These are phyloP conservation scores for Botrytis medusae DNA, from an alignment of 2,329 filamentous ascomycete genomes.

Conservation along the genomic window DNA sequence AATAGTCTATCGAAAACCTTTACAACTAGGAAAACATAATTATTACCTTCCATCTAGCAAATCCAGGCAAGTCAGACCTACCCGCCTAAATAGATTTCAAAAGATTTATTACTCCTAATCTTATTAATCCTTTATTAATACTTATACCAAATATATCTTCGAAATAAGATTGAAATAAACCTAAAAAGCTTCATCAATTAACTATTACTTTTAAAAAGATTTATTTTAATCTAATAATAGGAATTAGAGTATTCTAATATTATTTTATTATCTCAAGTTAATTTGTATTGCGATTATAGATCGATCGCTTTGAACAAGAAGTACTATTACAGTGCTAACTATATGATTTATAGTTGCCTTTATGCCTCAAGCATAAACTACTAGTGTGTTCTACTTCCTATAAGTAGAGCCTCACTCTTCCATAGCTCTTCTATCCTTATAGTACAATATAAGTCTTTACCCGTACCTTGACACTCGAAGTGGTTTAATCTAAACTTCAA, in stretches of 20 bases:
- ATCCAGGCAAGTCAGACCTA: not conserved
- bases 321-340: not conserved
- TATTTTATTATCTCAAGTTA: not conserved
- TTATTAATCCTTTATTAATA: too few species aligned
- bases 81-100: not conserved
- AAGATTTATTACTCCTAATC: not conserved
- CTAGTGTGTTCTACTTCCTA: not conserved
- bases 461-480: not conserved
- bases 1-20: not conserved
- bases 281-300: not conserved
- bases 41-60: not conserved
- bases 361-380: not conserved
- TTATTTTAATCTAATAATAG: not conserved
- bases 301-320: rapidly evolving
- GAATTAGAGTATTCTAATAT: not conserved
- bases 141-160: too few species aligned
- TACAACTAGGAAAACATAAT: not conserved
- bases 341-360: not conserved
- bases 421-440: not conserved
- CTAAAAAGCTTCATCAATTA: not conserved
- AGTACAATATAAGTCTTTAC: not conserved
- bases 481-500: too few species aligned
- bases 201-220: not conserved
- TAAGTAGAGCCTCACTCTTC: not conserved
- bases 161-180: too few species aligned